A percentile compares a stretch with the other conserved stretches of the same genome.
Evolutionary conservation across 2,329 filamentous ascomycete genomes (phyloP).

Genomic region (Penicillium sp.): DNA sequence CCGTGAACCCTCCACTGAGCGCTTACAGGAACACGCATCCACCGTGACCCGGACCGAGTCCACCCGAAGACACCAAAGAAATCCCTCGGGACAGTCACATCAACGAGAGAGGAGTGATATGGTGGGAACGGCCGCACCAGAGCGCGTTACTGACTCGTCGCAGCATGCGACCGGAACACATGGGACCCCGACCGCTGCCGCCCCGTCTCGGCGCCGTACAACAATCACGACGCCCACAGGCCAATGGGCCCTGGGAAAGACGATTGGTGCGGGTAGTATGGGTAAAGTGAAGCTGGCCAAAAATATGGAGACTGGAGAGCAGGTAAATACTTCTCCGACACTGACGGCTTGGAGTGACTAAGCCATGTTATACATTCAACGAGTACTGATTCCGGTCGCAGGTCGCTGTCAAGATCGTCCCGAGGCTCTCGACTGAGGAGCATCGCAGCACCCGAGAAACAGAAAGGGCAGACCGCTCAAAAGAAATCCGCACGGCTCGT

Average conservation of each 20-base stretch:
- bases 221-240: conserved; percentile 86
- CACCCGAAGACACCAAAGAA: conserved; percentile 41
- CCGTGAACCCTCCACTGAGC: conserved; percentile 62
- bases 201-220: conserved; percentile 57
- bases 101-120: conserved; percentile 44
- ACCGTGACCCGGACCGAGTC: conserved; percentile 51
- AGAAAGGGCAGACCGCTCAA: conserved; percentile 89
- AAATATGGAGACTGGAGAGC: conserved; percentile 82
- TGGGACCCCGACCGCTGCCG: conserved; percentile 29
- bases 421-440: conserved; percentile 82
- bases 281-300: conserved; percentile 96
- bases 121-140: conserved; percentile 42
- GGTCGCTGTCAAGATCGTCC: conserved; percentile 97
- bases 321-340: conserved; percentile 53
- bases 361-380: background rate
- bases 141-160: conserved; percentile 51
- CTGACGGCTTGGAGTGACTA: background rate
- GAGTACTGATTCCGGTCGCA: conserved; percentile 34
- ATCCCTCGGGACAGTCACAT: conserved; percentile 39
- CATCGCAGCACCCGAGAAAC: conserved; percentile 66
- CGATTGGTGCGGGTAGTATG: conserved; percentile 96
- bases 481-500: conserved; percentile 88
- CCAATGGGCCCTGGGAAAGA: conserved; percentile 93
- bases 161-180: conserved; percentile 39
- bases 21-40: conserved; percentile 41